Conservation (phyloP, 768 basidiomycete genomes). For the Lactifluus subvellereus region DNA sequence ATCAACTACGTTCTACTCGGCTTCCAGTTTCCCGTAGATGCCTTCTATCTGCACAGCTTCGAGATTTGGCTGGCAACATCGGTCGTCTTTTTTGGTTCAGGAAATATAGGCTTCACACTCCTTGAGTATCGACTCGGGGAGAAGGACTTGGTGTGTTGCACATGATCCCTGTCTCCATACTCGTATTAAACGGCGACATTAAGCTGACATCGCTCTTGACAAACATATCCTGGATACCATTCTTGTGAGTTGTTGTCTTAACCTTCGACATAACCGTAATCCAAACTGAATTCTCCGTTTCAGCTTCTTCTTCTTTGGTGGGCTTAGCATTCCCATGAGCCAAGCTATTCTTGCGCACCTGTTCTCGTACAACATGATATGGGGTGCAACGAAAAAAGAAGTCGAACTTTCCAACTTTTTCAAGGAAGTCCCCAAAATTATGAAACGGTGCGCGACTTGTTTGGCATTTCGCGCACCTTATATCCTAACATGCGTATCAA, state of each 20-base stretch:
- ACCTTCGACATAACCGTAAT: not conserved
- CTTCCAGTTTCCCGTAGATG: conserved; percentile 65
- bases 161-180: not conserved
- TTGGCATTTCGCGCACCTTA: not conserved
- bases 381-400: conserved; percentile 79
- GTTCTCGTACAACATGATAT: conserved; percentile 73
- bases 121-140: conserved; percentile 67
- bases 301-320: conserved; percentile 77
- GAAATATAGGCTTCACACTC: conserved; percentile 64
- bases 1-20: conserved; percentile 75
- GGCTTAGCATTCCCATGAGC: conserved; percentile 64
- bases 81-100: conserved; percentile 71
- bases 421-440: conserved; percentile 81
- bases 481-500: not conserved
- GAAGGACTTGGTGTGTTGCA: conserved; percentile 27
- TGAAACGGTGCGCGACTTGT: conserved; percentile 42
- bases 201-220: conserved; percentile 29
- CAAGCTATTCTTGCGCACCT: conserved; percentile 61
- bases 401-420: conserved; percentile 88
- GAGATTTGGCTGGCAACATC: conserved; percentile 76
- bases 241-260: conserved; percentile 34
- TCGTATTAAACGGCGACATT: not conserved
- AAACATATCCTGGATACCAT: conserved; percentile 37
- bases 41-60: conserved; percentile 72
- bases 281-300: not conserved